Conservation (phyloP, 345 rosid species). For the Lepidium didymum region DNA sequence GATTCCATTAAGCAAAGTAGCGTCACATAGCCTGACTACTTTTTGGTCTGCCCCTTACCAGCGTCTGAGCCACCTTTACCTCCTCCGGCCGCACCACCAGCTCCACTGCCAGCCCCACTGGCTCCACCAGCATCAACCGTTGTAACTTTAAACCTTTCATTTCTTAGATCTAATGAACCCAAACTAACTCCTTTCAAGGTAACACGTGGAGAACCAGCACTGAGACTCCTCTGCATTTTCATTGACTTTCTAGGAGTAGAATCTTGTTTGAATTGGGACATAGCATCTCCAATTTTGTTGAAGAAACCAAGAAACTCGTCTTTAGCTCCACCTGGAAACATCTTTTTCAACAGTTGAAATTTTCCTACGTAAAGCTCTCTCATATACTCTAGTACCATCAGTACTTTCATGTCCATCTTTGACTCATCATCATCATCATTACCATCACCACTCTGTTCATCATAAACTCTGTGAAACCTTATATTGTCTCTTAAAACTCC, state of each 20-base stretch:
- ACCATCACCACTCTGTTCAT: neutral
- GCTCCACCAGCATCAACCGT: constrained; percentile 2
- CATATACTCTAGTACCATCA: constrained; percentile 28
- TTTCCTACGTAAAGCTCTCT: constrained; percentile 32
- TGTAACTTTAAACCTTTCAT: constrained; percentile 25
- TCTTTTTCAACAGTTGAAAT: constrained; percentile 17
- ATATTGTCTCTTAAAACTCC: constrained; percentile 32
- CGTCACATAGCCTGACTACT: constrained; percentile 12
- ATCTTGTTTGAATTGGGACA: constrained; percentile 22
- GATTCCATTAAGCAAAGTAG: neutral
- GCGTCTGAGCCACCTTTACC: constrained; percentile 20
- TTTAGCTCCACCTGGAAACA: constrained; percentile 25
- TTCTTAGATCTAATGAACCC: neutral
- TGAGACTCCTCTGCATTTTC: constrained; percentile 25
- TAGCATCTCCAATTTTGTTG: constrained; percentile 19
- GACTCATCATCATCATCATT: neutral
- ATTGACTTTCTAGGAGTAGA: constrained; percentile 6
- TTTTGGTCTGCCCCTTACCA: constrained; percentile 26
- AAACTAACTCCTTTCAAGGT: constrained; percentile 1
- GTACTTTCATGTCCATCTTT: constrained; percentile 18
- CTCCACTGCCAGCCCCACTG: neutral
- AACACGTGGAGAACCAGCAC: constrained; percentile 6
- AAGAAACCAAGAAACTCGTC: constrained; percentile 29
- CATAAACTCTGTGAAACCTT: constrained; percentile 13
- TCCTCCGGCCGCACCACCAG: constrained; percentile 12